Evolutionary conservation across 441 rosid genomes (phyloP), one percentile per base, ranked within the genome.

Genomic region (Omphalea diandra): DNA sequence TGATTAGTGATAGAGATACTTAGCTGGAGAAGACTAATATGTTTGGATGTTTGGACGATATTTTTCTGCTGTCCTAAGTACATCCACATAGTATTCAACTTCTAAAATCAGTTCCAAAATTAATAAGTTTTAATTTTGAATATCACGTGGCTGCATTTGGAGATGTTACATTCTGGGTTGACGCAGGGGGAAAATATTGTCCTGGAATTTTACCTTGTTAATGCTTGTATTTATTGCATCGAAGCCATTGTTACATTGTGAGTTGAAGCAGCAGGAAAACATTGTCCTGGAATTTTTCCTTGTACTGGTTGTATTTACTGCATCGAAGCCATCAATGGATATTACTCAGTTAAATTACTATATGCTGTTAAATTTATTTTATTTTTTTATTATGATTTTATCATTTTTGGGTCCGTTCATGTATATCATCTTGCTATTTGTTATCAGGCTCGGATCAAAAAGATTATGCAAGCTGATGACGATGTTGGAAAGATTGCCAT

Each of bases 401-500:
- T 50, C 10, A 14, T 66, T 2, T 47, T 24, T 52, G 68, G 27
- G 33, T 50, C 20, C 27, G 26, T 53, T 62, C 38, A 7, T 20
- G 12, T 36, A 29, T 43, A 8, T 41, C 10, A 32, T 72, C 44
- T 67, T 52, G 61, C 22, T 22, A 32, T 59, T 26, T 33, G 69
- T 63, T 66, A 50, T 41, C 84, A 92, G 97, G 91, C 94, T 65
- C 83, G 96, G n/a, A 90, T 92, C 31, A 92, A 92, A 55, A 92
- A 90, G 79, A 92, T 92, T 72, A 92, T 92, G 97, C 97, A 92
- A 85, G 87, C 96, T 59, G 97, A 92, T 71, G 97, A 92, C 74
- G 97, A 92, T 76, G 90, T 92, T 31, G 97, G 97, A 79, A 91
- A 91, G 82, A 91, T 91, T 31, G 97, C 97, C n/a, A 72, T 86